These are phyloP conservation scores for Chlamydomonas reinhardtii DNA, from an alignment of 163 green algal species.

Conservation along the genomic window DNA sequence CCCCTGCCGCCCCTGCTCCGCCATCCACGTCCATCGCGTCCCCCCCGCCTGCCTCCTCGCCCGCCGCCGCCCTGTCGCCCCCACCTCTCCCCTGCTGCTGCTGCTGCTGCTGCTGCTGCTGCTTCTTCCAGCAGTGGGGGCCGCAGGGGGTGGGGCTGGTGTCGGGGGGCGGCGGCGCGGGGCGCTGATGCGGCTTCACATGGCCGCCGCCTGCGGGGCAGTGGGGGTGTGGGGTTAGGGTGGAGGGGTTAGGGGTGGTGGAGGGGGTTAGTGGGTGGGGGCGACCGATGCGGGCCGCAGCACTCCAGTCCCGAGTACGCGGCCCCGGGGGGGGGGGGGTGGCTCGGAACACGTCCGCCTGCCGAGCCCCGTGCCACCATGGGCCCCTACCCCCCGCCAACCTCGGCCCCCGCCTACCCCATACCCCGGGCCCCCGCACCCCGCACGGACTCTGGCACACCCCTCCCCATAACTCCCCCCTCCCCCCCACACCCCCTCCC, in stretches of 20 bases:
- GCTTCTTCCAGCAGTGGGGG: slow-evolving; percentile 46
- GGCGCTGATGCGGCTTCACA: slow-evolving; percentile 47
- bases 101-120: background rate
- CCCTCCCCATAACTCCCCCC: too few relatives aligned
- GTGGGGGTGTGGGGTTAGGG: background rate
- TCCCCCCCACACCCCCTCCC: too few relatives aligned
- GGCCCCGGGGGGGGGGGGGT: too few relatives aligned
- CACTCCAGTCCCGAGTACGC: too few relatives aligned
- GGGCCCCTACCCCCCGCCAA: too few relatives aligned
- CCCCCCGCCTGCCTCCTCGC: background rate
- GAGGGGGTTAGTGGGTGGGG: too few relatives aligned
- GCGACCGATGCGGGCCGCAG: too few relatives aligned
- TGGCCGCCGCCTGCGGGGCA: slow-evolving; percentile 52
- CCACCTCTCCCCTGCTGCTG: background rate
- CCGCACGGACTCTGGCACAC: too few relatives aligned
- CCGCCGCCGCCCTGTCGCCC: background rate
- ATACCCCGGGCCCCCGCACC: too few relatives aligned
- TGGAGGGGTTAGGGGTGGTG: background rate
- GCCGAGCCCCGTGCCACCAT: too few relatives aligned
- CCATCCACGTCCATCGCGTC: slow-evolving; percentile 7
- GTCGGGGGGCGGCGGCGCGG: background rate
- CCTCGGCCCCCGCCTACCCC: too few relatives aligned
- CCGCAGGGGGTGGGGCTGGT: slow-evolving; percentile 2
- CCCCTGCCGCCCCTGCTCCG: background rate
- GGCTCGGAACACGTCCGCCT: too few relatives aligned